Conservation (phyloP, 352 stramenopile genomes). For the Paralagenidium karlingii region DNA sequence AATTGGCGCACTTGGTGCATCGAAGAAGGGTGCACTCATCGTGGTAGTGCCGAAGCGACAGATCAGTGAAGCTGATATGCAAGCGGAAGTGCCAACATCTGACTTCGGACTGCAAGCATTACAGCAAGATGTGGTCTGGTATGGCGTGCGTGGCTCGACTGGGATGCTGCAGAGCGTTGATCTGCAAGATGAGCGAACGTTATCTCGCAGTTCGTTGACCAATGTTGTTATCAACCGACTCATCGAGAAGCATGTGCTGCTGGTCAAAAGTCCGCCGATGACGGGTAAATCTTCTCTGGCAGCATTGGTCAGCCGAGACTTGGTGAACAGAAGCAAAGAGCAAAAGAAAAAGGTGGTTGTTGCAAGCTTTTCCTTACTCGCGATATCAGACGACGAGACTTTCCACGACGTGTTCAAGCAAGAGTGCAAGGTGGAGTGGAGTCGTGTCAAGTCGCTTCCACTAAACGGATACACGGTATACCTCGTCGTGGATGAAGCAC, state of each 20-base stretch:
- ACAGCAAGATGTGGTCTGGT: slow-evolving; percentile 2
- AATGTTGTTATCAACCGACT: slow-evolving; percentile 2
- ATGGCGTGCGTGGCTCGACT: not conserved
- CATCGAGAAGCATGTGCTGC: slow-evolving; percentile 2
- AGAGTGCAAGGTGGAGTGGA: slow-evolving; percentile 1
- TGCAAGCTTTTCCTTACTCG: slow-evolving; percentile 1
- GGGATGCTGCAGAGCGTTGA: not conserved
- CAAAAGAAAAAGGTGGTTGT: slow-evolving; percentile 1
- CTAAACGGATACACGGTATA: slow-evolving; percentile 1
- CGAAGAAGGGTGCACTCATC: not conserved
- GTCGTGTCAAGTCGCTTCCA: not conserved
- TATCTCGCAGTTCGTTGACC: slow-evolving; percentile 1
- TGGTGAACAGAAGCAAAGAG: slow-evolving; percentile 1
- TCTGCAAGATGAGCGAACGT: slow-evolving; percentile 5
- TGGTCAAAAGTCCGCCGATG: slow-evolving; percentile 6
- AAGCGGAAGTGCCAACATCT: no score
- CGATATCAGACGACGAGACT: not conserved
- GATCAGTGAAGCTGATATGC: no score
- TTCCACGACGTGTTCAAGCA: slow-evolving; percentile 1
- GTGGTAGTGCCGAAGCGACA: slow-evolving; percentile 1
- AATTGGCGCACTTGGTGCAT: not conserved
- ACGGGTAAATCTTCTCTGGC: slow-evolving; percentile 6
- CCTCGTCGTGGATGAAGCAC: slow-evolving; percentile 1
- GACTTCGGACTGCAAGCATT: no score
- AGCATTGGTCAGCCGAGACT: slow-evolving; percentile 1